These are phyloP conservation scores for Tieghemostelium lacteum DNA, from an alignment of 78 protist genomes.

Conservation along the genomic window DNA sequence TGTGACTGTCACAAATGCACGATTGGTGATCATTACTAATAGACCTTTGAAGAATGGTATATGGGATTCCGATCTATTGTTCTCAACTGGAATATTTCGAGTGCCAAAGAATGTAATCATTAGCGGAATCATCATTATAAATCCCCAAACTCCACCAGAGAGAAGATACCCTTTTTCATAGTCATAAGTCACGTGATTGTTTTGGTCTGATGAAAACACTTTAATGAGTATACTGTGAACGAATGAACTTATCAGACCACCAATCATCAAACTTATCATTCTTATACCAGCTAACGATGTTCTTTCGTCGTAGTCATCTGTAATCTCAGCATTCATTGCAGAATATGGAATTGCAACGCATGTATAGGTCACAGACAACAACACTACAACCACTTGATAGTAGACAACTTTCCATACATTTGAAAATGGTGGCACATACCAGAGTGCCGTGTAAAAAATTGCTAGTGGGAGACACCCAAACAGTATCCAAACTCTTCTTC, in stretches of 20 bases:
- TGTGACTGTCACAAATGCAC: conserved; percentile 60
- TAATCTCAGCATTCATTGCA: conserved; percentile 80
- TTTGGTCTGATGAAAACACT: neutral
- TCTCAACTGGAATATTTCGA: conserved; percentile 37
- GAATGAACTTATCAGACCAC: conserved; percentile 63
- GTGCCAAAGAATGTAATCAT: conserved; percentile 50
- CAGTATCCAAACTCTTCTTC: conserved; percentile 78
- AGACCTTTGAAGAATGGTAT: conserved; percentile 75
- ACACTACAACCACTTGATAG: conserved; percentile 48
- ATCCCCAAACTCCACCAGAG: conserved; percentile 71
- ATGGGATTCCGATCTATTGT: conserved; percentile 13
- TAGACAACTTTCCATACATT: neutral
- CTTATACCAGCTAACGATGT: conserved; percentile 47
- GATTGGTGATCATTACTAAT: conserved; percentile 47
- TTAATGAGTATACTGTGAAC: conserved; percentile 44
- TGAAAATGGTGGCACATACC: conserved; percentile 18
- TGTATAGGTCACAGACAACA: conserved; percentile 31
- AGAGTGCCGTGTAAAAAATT: conserved; percentile 32
- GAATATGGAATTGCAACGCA: conserved; percentile 76
- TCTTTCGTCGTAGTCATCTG: conserved; percentile 78
- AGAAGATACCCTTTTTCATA: conserved; percentile 64
- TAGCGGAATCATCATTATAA: conserved; percentile 37
- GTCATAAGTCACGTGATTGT: conserved; percentile 8
- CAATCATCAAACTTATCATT: conserved; percentile 71
- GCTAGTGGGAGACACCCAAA: conserved; percentile 59